phyloP scores from a whole-genome alignment of 2,329 filamentous ascomycete genomes.

The Eutypa lata region DNA sequence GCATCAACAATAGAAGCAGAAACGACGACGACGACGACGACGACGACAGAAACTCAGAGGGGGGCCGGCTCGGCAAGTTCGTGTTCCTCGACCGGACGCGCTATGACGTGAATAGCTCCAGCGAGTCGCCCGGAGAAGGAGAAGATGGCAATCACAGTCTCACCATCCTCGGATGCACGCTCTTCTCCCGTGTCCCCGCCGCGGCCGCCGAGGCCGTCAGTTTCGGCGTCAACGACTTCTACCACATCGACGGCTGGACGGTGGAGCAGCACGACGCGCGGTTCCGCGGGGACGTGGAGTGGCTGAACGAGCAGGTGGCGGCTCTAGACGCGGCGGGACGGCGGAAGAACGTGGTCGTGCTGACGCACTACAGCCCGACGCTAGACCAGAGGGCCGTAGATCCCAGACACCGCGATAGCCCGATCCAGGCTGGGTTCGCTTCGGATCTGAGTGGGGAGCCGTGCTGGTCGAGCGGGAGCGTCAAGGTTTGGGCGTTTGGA shows the following conservation, averaged over 20 bases:
- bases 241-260: slow-evolving; percentile 39
- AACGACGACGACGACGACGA: too few relatives aligned
- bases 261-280: slow-evolving; percentile 33
- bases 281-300: slow-evolving; percentile 37
- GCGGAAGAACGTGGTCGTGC: too few relatives aligned
- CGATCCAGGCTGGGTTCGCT: slow-evolving; percentile 31
- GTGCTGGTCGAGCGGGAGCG: slow-evolving; percentile 32
- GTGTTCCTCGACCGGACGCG: slow-evolving; percentile 35
- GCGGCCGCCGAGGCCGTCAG: slow-evolving; percentile 35
- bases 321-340: too few relatives aligned
- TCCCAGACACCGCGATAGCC: slow-evolving; percentile 29
- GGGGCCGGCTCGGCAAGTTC: slow-evolving; percentile 38
- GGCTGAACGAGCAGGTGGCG: slow-evolving; percentile 42
- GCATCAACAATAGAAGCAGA: too few relatives aligned
- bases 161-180: slow-evolving; percentile 43
- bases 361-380: slow-evolving; percentile 43
- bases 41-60: too few relatives aligned
- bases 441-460: slow-evolving; percentile 34
- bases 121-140: background rate
- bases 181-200: slow-evolving; percentile 46
- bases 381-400: slow-evolving; percentile 30
- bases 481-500: slow-evolving; percentile 46
- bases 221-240: slow-evolving; percentile 50
- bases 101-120: slow-evolving; percentile 31
- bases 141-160: slow-evolving; percentile 16